These are phyloP conservation scores for Skeletonema menzelii DNA, from an alignment of 108 stramenopile genomes.

Conservation along the genomic window DNA sequence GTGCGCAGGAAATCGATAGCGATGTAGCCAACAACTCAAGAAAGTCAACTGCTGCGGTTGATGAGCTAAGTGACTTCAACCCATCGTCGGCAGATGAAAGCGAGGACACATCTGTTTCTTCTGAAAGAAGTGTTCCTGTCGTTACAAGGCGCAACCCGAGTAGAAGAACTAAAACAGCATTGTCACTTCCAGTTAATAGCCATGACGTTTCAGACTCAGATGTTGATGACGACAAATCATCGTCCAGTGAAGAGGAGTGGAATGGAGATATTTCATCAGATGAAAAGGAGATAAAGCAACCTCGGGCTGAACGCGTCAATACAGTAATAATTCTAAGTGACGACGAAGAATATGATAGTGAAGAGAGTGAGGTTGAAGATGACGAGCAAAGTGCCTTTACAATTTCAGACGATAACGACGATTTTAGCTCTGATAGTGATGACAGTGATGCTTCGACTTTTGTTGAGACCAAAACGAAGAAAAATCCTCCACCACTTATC, in stretches of 20 bases:
- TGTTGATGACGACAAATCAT: slow-evolving; percentile 9
- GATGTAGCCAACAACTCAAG: slow-evolving; percentile 5
- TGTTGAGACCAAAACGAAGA: not conserved
- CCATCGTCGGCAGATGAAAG: not conserved
- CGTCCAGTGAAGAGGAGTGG: slow-evolving; percentile 26
- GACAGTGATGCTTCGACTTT: slow-evolving; percentile 10
- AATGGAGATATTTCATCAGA: slow-evolving; percentile 22
- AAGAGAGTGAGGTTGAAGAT: slow-evolving; percentile 13
- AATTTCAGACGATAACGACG: slow-evolving; percentile 23
- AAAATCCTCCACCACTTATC: not conserved
- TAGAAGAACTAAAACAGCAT: not conserved
- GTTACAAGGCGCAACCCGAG: not conserved
- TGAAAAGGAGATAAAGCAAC: slow-evolving; percentile 17
- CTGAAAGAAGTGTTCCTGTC: not conserved
- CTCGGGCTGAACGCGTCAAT: slow-evolving; percentile 37
- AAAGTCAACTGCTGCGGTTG: not conserved
- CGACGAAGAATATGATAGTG: slow-evolving; percentile 46
- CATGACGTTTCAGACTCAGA: not conserved
- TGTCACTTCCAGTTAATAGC: not conserved
- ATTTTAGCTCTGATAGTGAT: slow-evolving; percentile 2
- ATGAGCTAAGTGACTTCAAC: not conserved
- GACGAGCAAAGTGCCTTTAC: slow-evolving; percentile 16
- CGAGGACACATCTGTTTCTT: not conserved
- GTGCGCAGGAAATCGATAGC: not conserved
- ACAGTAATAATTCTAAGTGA: slow-evolving; percentile 48